Conservation (phyloP, 2,329 filamentous ascomycete genomes). For the Camptophora hylomeconis region DNA sequence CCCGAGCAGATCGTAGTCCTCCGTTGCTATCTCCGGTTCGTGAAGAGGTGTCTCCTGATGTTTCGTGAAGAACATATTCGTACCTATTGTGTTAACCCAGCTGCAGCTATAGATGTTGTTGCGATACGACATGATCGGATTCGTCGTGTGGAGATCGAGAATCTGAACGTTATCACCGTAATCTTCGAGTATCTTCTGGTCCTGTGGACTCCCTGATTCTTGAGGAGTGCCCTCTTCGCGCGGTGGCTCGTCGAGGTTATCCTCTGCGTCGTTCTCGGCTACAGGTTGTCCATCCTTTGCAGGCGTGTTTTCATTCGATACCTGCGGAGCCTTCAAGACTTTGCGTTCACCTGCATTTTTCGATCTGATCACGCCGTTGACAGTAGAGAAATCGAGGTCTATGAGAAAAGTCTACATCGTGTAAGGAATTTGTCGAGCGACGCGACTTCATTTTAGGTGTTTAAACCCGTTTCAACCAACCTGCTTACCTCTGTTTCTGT, state of each 20-base stretch:
- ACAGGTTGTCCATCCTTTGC: no score
- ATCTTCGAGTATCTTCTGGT: conserved; percentile 8
- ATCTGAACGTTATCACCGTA: conserved; percentile 46
- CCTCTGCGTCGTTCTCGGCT: not conserved
- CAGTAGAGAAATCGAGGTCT: conserved; percentile 43
- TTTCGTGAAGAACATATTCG: conserved; percentile 60
- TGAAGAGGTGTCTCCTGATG: conserved; percentile 21
- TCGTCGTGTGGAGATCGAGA: conserved; percentile 62
- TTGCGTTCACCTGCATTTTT: conserved; percentile 3
- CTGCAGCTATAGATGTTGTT: conserved; percentile 65
- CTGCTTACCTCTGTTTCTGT: conserved; percentile 37
- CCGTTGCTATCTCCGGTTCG: conserved; percentile 24
- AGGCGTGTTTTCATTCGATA: no score
- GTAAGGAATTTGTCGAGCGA: no score
- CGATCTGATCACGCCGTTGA: conserved; percentile 24
- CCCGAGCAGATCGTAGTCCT: conserved; percentile 58
- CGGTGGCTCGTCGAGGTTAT: conserved; percentile 1
- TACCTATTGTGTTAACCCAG: conserved; percentile 76
- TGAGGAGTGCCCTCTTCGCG: conserved; percentile 7
- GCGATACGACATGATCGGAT: conserved; percentile 68
- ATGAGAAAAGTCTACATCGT: conserved; percentile 41
- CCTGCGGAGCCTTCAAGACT: no score
- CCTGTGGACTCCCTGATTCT: conserved; percentile 5
- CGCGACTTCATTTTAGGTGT: no score
- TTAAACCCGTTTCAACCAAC: conserved; percentile 3